Evolutionary conservation across 192 early-diverging fungal genomes (phyloP).

Genomic region (Haplosporangium gracile): DNA sequence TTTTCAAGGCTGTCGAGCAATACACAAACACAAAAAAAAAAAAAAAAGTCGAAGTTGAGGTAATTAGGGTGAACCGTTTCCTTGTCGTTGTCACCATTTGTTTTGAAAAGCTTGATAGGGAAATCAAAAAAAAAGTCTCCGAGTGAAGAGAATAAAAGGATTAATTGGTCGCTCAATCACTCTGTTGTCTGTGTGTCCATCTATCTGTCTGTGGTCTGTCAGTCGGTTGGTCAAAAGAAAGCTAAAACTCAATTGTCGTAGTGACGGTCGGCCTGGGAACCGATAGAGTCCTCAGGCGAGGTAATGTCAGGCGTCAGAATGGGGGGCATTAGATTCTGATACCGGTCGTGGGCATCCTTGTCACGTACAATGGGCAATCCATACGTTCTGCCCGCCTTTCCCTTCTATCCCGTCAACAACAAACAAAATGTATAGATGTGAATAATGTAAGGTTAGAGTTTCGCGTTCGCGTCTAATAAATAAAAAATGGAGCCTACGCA

Average conservation of each 20-base stretch:
- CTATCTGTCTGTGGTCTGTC: background rate
- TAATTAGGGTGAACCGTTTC: background rate
- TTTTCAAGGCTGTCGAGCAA: background rate
- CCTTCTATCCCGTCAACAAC: background rate
- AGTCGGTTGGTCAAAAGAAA: background rate
- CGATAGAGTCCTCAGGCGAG: constrained; percentile 20
- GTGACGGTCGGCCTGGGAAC: background rate
- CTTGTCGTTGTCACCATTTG: too few species aligned
- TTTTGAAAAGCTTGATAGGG: background rate
- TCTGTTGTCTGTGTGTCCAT: too few species aligned
- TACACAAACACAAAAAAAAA: background rate
- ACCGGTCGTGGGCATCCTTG: background rate
- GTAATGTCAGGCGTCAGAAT: constrained; percentile 21
- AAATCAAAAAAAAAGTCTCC: background rate
- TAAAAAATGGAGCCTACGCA: background rate
- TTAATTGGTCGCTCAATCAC: background rate
- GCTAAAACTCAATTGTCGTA: background rate
- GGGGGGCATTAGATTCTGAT: background rate
- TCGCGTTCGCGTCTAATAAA: background rate
- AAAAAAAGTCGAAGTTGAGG: background rate
- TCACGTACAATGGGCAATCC: constrained; percentile 9
- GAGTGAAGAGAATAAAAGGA: too few species aligned
- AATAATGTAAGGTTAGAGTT: too few species aligned
- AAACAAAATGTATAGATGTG: background rate
- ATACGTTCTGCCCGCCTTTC: background rate